A percentile compares a stretch with the other conserved stretches of the same genome.
These are phyloP conservation scores for Tetrapisispora pingtungensis DNA, from an alignment of 805 yeast species.

Conservation along the genomic window DNA sequence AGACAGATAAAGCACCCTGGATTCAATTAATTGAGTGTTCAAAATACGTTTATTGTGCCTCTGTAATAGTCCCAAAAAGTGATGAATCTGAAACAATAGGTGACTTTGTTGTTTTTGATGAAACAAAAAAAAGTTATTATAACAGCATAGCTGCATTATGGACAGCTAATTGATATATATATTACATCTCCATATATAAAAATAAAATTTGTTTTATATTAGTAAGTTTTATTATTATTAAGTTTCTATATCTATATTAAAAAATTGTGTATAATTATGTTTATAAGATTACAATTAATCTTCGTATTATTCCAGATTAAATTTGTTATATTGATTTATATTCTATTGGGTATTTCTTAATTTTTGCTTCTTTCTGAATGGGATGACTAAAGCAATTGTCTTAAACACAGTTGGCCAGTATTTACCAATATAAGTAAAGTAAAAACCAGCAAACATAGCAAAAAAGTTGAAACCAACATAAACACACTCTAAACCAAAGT, in stretches of 20 bases:
- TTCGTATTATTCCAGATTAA: neutral
- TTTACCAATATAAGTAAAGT: slow-evolving; percentile 30
- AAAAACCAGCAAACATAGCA: slow-evolving; percentile 37
- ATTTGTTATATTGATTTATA: neutral
- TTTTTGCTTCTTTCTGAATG: slow-evolving; percentile 1
- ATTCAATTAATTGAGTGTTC: slow-evolving; percentile 23
- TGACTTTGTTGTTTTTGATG: slow-evolving; percentile 5
- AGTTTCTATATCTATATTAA: neutral
- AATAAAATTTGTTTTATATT: neutral
- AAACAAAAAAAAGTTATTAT: slow-evolving; percentile 30
- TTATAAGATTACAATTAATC: slow-evolving; percentile 1
- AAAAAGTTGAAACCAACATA: slow-evolving; percentile 38
- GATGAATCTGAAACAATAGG: slow-evolving; percentile 1
- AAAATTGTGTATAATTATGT: neutral
- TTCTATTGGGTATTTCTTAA: neutral
- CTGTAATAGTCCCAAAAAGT: slow-evolving; percentile 2
- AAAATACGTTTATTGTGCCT: slow-evolving; percentile 24
- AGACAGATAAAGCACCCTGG: slow-evolving; percentile 18
- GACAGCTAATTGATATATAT: slow-evolving; percentile 2
- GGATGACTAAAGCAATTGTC: neutral
- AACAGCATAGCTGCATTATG: slow-evolving; percentile 13
- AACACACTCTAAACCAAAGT: slow-evolving; percentile 45
- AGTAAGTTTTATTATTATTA: neutral
- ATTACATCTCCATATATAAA: neutral
- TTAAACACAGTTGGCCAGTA: slow-evolving; percentile 12